A percentile compares a stretch with the other conserved stretches of the same genome.
Conservation (phyloP, 2,329 filamentous ascomycete species). For the Pestalotiopsis sp. region DNA sequence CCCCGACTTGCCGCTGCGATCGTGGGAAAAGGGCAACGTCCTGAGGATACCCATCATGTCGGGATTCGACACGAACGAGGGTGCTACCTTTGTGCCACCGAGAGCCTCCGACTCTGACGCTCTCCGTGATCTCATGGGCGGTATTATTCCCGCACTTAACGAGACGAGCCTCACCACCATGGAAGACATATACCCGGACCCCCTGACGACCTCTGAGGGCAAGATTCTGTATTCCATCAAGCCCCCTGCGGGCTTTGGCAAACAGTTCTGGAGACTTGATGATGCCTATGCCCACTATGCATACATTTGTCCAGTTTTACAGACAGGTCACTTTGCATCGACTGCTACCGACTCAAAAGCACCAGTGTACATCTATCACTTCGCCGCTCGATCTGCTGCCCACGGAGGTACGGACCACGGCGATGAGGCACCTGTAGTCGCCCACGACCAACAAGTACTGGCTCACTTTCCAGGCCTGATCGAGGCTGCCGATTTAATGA, state of each 20-base stretch:
- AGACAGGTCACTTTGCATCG: constrained; percentile 54
- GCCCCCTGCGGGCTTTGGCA: constrained; percentile 42
- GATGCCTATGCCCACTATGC: constrained; percentile 67
- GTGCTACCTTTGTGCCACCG: constrained; percentile 63
- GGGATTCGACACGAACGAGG: constrained; percentile 73
- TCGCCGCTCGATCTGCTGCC: constrained; percentile 46
- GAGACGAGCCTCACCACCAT: constrained; percentile 55
- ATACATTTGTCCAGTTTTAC: constrained; percentile 65
- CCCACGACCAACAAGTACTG: constrained; percentile 43
- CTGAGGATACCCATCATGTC: constrained; percentile 66
- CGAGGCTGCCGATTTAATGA: constrained; percentile 43
- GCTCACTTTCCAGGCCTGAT: constrained; percentile 37
- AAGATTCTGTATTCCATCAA: constrained; percentile 40
- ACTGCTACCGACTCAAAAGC: constrained; percentile 19
- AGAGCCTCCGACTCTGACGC: constrained; percentile 47
- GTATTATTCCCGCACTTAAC: constrained; percentile 61
- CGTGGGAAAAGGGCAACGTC: constrained; percentile 56
- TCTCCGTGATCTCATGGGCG: constrained; percentile 63
- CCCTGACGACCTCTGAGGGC: constrained; percentile 42
- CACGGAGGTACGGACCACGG: constrained; percentile 48
- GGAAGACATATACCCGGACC: constrained; percentile 63
- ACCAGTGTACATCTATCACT: constrained; percentile 61
- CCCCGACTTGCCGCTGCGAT: constrained; percentile 57
- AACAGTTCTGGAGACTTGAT: constrained; percentile 60
- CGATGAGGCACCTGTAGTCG: constrained; percentile 45